phyloP scores from a whole-genome alignment of 2,329 filamentous ascomycete species.

The Elsinoe necatrix region DNA sequence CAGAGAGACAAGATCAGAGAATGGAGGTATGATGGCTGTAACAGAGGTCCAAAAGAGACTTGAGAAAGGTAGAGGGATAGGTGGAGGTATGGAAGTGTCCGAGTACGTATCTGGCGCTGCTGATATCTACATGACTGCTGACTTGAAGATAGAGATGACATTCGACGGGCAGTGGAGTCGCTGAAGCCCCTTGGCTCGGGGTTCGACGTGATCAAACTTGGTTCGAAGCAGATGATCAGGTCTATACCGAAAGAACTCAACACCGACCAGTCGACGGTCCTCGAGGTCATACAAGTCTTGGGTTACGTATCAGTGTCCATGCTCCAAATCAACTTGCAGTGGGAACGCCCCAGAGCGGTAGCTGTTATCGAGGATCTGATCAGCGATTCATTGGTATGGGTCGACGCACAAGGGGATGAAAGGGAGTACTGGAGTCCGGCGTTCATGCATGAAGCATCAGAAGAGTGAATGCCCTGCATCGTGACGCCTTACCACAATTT shows the following conservation, averaged over 20 bases:
- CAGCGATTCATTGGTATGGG: constrained; percentile 84
- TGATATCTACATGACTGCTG: not conserved
- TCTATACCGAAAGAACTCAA: constrained; percentile 93
- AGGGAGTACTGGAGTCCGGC: constrained; percentile 91
- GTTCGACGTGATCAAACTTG: constrained; percentile 76
- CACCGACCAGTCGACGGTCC: constrained; percentile 81
- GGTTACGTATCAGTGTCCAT: constrained; percentile 87
- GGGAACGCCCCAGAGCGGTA: constrained; percentile 75
- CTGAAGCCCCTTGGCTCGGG: constrained; percentile 80
- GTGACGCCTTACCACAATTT: not conserved
- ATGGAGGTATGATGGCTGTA: constrained; percentile 83
- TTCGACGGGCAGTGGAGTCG: constrained; percentile 78
- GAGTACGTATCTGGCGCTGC: constrained; percentile 44
- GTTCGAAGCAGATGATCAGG: constrained; percentile 76
- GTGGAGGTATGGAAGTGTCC: constrained; percentile 69
- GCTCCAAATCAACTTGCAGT: constrained; percentile 75
- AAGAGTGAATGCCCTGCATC: not conserved
- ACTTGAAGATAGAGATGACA: constrained; percentile 58
- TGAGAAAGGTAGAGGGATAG: constrained; percentile 62
- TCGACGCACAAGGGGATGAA: constrained; percentile 76
- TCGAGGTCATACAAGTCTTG: constrained; percentile 83
- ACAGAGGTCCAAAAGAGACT: constrained; percentile 71
- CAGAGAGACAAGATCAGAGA: constrained; percentile 74
- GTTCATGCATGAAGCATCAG: constrained; percentile 46
- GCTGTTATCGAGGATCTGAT: constrained; percentile 88